These are phyloP conservation scores for Macrophomina pseudophaseolina DNA, from an alignment of 2,329 filamentous ascomycete species.

Conservation along the genomic window DNA sequence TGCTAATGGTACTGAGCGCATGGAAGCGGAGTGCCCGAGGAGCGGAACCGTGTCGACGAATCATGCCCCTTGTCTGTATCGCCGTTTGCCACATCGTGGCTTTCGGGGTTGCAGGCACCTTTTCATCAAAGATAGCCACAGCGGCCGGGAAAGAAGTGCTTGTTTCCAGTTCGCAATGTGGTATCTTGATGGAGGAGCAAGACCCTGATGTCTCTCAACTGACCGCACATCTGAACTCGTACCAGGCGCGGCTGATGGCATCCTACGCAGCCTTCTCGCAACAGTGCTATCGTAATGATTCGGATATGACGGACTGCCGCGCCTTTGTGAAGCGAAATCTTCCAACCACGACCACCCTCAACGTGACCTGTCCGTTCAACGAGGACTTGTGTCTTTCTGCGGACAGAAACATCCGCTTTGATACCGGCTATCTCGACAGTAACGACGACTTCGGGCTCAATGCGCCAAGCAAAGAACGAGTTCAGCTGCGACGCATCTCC, in stretches of 20 bases:
- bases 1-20: background rate
- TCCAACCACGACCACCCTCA: conserved; percentile 15
- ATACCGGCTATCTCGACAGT: conserved; percentile 33
- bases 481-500: background rate
- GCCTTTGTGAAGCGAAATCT: conserved; percentile 24
- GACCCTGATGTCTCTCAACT: background rate
- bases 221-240: background rate
- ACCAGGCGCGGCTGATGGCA: background rate
- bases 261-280: background rate
- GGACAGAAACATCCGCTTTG: conserved; percentile 29
- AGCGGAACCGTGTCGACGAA: background rate
- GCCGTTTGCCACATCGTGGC: background rate
- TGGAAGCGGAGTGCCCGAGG: background rate
- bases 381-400: conserved; percentile 26
- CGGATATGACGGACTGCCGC: conserved; percentile 5
- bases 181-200: background rate
- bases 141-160: conserved; percentile 22
- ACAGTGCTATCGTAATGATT: conserved; percentile 9
- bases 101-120: conserved; percentile 22
- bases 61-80: conserved; percentile 6
- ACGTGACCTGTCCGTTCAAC: conserved; percentile 30
- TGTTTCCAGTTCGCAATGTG: conserved; percentile 10
- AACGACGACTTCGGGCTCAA: conserved; percentile 34
- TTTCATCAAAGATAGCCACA: conserved; percentile 26
- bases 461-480: conserved; percentile 27